Evolutionary conservation across 805 yeast species (phyloP), one percentile per base, ranked within the genome.

Genomic region (Metschnikowia sp.): DNA sequence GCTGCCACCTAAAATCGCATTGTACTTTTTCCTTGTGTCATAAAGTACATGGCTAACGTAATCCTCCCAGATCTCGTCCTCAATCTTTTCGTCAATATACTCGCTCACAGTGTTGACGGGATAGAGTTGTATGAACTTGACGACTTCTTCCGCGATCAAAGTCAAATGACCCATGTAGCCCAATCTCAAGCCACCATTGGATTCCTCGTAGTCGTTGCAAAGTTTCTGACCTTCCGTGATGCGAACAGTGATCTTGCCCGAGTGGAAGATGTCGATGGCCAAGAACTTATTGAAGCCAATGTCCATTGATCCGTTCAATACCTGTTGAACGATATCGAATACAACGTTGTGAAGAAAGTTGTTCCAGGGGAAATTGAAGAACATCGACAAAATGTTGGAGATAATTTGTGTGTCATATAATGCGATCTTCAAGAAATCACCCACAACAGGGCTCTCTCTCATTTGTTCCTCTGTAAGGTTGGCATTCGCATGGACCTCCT

Each of bases 1-100:
- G 28, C 58, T 53, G n/a, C 92, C 95, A 18, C 99, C 99, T 37
- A 94, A 75, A 31, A 92, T 86, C 10, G 96, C 90, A 65, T 92
- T 94, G 67, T 94, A 94, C 69, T 90, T 91, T 63, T 90, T 96
- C 55, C 99, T 78, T 2, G 96, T 89, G 58, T 88, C 96, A 52
- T 86, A 87, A 51, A 94, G 73, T 1, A 89, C 84, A 49, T 86
- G 84, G 49, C 84, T 84, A 8, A 89, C 96, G 64, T 92, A 94
- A 40, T 81, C 76, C 44, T 81, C 81, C 98, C 98, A 91, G 10
- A 75, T 79, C 18, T 61, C 66, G 48, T 69, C 72, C 47, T 69
- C 69, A 30, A 72, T 63, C 47, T 69, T 69, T 19, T 50, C 57
- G 53, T 72, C 74, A 41, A 72, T 70, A 15, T 65, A 56, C 28